Evolutionary conservation across 1,284 basidiomycete genomes (phyloP), one percentile per base, ranked within the genome.

Genomic region (Marasmius tenuissimus): DNA sequence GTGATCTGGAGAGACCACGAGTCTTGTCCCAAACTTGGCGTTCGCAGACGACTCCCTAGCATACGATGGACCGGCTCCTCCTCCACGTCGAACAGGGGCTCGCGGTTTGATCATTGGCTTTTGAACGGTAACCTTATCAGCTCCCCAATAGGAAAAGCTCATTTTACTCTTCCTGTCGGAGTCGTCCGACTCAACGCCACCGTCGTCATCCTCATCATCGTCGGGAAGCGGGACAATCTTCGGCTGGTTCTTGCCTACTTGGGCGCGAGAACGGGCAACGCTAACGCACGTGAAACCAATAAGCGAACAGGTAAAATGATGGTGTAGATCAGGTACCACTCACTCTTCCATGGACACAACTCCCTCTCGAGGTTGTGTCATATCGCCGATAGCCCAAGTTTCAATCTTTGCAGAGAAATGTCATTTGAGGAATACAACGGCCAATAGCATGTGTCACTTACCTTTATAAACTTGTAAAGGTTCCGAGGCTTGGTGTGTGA

Each of bases 131-230:
- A 93, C 84, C 74, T 92, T 92, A 78, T 93, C 91, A 20, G 92
- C 92, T 33, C 91, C 91, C 92, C 91, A 93, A 71, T 93, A 93
- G 2, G 92, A 94, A 75, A 93, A 93, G 76, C 89, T 91, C 92
- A 93, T 93, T 74, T 93, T 93, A 79, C 88, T 91, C 78, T 93
- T 93, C 73, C 87, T 85, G 72, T 93, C 91, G 8, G 91, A 93
- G 68, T 93, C 91, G 66, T 92, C 90, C 3, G 92, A 93, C 33
- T 91, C 90, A 27, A 72, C 77, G 22, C 73, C 84, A 8, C 71
- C 77, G 37, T 80, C 80, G 27, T 89, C 86, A 57, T 81, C 83
- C 50, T 85, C 82, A 52, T 89, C 87, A 54, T 87, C 84, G 40
- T 85, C 81, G 5, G 89, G 89, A 65, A 91, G 79, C 34, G 90